phyloP scores from a whole-genome alignment of 257 asterid genomes.

The Solanum lycopersicoides region DNA sequence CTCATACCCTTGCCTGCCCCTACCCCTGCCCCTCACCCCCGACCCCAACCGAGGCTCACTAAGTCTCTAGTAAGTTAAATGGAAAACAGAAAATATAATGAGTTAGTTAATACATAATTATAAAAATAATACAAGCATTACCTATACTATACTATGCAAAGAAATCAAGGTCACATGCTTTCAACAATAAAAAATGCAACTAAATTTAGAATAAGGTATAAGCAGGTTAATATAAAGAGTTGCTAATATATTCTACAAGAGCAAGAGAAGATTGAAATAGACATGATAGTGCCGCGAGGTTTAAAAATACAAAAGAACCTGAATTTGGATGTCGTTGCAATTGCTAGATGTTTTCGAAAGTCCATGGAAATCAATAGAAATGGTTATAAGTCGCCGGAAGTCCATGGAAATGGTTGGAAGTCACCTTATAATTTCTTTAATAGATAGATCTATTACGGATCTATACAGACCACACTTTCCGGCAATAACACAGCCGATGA shows the following conservation, averaged over 20 bases:
- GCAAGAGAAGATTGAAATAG: not conserved
- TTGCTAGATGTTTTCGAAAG: rapidly evolving
- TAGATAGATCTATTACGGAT: not conserved
- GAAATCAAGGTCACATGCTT: not conserved
- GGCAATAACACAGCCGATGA: not conserved
- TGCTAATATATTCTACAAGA: not conserved
- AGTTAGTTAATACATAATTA: not conserved
- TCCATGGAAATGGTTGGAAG: not conserved
- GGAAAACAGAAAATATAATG: not conserved
- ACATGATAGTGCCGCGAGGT: not conserved
- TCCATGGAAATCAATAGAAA: not conserved
- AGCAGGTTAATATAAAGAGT: not conserved
- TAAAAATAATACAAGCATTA: not conserved
- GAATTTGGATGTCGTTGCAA: too few species aligned
- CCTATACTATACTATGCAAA: not conserved
- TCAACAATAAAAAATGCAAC: not conserved
- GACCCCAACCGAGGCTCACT: not conserved
- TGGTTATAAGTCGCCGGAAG: not conserved
- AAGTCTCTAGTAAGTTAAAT: not conserved
- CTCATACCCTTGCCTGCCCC: not conserved
- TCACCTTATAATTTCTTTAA: too few species aligned
- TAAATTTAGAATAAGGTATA: not conserved
- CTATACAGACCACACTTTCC: not conserved
- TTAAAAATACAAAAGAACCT: not conserved
- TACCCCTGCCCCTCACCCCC: not conserved